Percentiles rank a stretch among this genome's conserved stretches.
Conservation (phyloP, 345 rosid species). For the Eucalyptus pauciflora region DNA sequence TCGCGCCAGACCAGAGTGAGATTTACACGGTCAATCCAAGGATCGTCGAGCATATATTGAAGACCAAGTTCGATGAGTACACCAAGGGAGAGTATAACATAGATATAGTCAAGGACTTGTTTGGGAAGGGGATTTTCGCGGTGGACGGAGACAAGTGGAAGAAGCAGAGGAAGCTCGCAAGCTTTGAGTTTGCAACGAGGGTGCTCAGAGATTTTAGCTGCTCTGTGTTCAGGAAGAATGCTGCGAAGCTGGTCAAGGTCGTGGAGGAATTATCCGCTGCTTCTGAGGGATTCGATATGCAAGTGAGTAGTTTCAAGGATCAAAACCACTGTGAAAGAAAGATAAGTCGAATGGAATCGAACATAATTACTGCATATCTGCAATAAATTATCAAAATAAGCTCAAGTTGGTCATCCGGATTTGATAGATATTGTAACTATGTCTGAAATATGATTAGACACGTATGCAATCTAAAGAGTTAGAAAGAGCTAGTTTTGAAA, state of each 20-base stretch:
- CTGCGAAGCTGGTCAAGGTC: slow-evolving; percentile 25
- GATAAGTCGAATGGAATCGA: no score
- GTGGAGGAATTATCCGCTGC: slow-evolving; percentile 10
- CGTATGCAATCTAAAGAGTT: neutral
- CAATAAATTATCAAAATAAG: no score
- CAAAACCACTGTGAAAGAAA: no score
- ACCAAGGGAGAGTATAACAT: slow-evolving; percentile 25
- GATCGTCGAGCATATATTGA: slow-evolving; percentile 52
- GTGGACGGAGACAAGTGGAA: slow-evolving; percentile 75
- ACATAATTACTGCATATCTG: no score
- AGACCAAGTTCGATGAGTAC: slow-evolving; percentile 36
- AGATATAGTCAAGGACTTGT: slow-evolving; percentile 21
- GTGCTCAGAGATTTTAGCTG: slow-evolving; percentile 64
- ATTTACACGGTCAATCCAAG: slow-evolving; percentile 38
- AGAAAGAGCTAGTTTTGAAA: neutral
- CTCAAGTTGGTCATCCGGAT: neutral
- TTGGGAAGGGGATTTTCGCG: slow-evolving; percentile 61
- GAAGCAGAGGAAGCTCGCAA: slow-evolving; percentile 71
- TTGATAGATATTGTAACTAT: neutral
- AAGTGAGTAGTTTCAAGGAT: slow-evolving; percentile 15
- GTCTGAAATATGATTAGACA: neutral
- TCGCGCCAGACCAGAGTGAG: slow-evolving; percentile 24
- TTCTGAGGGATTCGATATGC: slow-evolving; percentile 40
- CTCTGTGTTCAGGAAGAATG: slow-evolving; percentile 43
- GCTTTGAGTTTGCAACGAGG: slow-evolving; percentile 61